Evolutionary conservation across 208 protist genomes (phyloP).

Genomic region (Trypanosoma lewisi): DNA sequence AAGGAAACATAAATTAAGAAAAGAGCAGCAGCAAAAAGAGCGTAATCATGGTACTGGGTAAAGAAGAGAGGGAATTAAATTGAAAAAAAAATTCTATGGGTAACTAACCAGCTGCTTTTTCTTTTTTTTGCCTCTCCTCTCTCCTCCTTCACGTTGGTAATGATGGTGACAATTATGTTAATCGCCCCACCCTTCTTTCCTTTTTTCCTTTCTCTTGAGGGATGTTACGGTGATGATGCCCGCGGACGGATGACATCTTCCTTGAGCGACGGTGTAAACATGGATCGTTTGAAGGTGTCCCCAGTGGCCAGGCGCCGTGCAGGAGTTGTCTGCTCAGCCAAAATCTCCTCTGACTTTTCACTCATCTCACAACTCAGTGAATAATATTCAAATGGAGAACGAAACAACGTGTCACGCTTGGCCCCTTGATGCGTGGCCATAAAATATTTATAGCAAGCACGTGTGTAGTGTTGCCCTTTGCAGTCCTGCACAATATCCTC

Average conservation of each 20-base stretch:
- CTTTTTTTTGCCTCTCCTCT: constrained; percentile 3
- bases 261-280: constrained; percentile 36
- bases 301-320: constrained; percentile 4
- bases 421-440: constrained; percentile 81
- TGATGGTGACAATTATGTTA: too few relatives aligned
- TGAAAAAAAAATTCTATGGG: background rate
- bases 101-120: background rate
- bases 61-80: background rate
- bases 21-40: background rate
- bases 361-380: constrained; percentile 54
- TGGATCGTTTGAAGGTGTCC: constrained; percentile 28
- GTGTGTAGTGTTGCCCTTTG: constrained; percentile 86
- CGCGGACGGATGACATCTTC: constrained; percentile 52
- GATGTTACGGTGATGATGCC: constrained; percentile 6
- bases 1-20: constrained; percentile 1
- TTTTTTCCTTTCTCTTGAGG: background rate
- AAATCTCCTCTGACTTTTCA: constrained; percentile 13
- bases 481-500: constrained; percentile 87
- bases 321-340: constrained; percentile 9
- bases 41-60: too few relatives aligned
- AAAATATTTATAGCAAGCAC: constrained; percentile 91
- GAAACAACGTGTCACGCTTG: constrained; percentile 82
- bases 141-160: background rate
- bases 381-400: constrained; percentile 88
- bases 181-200: too few relatives aligned